A percentile compares a stretch with the other conserved stretches of the same genome.
Evolutionary conservation across 441 rosid species (phyloP).

Genomic region (Adansonia gregorii): DNA sequence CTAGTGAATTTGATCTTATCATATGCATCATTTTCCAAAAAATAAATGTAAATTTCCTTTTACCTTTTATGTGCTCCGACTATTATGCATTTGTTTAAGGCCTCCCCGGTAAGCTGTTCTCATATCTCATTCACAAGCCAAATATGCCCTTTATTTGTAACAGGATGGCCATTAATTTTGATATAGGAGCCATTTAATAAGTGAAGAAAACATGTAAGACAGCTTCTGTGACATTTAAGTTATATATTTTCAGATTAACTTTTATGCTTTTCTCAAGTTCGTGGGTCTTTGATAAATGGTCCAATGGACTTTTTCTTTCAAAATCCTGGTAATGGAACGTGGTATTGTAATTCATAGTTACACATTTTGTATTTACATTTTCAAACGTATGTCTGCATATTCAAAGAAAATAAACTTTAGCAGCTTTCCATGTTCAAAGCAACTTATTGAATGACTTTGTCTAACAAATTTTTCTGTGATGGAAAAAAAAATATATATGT

Average conservation of each 20-base stretch:
- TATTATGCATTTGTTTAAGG: background rate
- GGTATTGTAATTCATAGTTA: constrained; percentile 11
- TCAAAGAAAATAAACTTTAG: background rate
- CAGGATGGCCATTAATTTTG: background rate
- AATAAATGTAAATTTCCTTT: background rate
- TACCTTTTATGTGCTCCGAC: background rate
- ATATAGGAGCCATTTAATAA: background rate
- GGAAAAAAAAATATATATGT: background rate
- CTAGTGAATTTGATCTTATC: background rate
- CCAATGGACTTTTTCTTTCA: background rate
- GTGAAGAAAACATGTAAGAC: background rate
- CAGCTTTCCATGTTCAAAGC: background rate
- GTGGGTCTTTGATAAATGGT: constrained; percentile 15
- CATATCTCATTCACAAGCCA: background rate
- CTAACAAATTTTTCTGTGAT: background rate
- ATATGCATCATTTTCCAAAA: background rate
- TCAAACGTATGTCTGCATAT: background rate
- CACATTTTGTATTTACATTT: background rate
- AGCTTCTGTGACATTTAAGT: background rate
- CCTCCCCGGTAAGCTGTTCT: background rate
- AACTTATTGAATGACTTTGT: background rate
- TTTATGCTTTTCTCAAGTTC: background rate
- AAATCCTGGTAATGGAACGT: background rate
- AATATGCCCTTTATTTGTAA: background rate
- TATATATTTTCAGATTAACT: background rate